Conservation (phyloP, 139 green algal species). For the Picochlorum sp. region DNA sequence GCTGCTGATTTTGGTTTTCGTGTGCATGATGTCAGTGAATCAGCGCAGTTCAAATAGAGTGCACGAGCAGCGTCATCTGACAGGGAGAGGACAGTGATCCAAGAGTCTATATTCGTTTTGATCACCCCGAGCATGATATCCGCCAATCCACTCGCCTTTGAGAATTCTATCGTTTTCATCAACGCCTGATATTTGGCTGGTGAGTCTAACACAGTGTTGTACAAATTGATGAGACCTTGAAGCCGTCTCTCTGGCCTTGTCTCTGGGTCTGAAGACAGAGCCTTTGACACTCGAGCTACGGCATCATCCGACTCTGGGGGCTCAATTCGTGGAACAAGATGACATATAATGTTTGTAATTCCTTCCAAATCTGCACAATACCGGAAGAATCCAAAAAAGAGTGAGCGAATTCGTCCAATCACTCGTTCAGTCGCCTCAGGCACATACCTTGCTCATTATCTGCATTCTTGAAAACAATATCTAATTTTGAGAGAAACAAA, state of each 20-base stretch:
- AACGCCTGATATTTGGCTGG: conserved; percentile 24
- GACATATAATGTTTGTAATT: conserved; percentile 40
- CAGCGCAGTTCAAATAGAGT: conserved; percentile 21
- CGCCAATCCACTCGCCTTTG: conserved; percentile 5
- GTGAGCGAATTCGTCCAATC: background rate
- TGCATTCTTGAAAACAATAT: conserved; percentile 29
- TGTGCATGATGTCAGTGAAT: conserved; percentile 20
- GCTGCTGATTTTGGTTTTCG: conserved; percentile 33
- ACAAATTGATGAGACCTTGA: conserved; percentile 36
- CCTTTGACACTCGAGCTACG: conserved; percentile 11
- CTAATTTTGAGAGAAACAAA: conserved; percentile 24
- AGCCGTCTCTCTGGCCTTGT: conserved; percentile 20
- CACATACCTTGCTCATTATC: conserved; percentile 16
- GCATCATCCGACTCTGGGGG: conserved; percentile 6
- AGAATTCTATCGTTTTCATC: conserved; percentile 21
- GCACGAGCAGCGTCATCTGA: conserved; percentile 3
- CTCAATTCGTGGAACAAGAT: conserved; percentile 31
- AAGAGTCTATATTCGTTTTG: conserved; percentile 18
- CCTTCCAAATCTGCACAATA: conserved; percentile 34
- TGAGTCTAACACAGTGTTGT: conserved; percentile 29
- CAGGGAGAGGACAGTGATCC: conserved; percentile 21
- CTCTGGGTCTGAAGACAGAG: conserved; percentile 6
- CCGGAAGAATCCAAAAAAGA: background rate
- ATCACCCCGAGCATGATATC: conserved; percentile 30
- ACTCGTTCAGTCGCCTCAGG: conserved; percentile 4